Evolutionary conservation across 306 rosid species (phyloP).

Genomic region (Gastrolobium villosum): DNA sequence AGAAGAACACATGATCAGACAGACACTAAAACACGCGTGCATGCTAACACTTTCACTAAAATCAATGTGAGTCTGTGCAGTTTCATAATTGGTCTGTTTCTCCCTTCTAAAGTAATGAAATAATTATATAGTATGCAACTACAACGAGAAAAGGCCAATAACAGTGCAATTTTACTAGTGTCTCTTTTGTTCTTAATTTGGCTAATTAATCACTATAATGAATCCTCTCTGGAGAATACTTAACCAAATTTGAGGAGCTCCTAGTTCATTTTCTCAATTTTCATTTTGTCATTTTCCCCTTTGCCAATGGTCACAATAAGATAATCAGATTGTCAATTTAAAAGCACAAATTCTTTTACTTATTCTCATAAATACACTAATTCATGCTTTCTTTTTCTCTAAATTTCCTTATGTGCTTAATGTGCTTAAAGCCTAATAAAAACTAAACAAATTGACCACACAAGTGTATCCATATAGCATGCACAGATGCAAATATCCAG

Average conservation of each 20-base stretch:
- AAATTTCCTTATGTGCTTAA: constrained; percentile 20
- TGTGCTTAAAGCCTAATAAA: not conserved
- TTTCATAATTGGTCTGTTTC: constrained; percentile 51
- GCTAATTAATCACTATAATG: not conserved
- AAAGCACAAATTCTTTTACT: constrained; percentile 33
- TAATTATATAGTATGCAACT: constrained; percentile 34
- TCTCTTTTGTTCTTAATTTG: not conserved
- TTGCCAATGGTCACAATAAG: constrained; percentile 31
- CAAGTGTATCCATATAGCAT: not conserved
- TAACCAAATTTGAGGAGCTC: constrained; percentile 28
- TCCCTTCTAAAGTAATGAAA: constrained; percentile 37
- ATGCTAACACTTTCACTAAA: constrained; percentile 53
- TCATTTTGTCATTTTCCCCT: constrained; percentile 18
- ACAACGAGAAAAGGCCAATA: constrained; percentile 35
- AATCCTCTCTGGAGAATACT: constrained; percentile 12
- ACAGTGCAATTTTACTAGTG: constrained; percentile 1
- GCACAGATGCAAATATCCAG: not conserved
- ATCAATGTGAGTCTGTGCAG: constrained; percentile 33
- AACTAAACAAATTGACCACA: not conserved
- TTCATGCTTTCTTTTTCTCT: not conserved
- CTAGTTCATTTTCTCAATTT: constrained; percentile 33
- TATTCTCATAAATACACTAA: constrained; percentile 22
- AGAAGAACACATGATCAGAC: constrained; percentile 52
- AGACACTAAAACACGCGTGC: constrained; percentile 50
- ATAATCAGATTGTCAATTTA: constrained; percentile 7